A percentile compares a stretch with the other conserved stretches of the same genome.
Evolutionary conservation across 2,329 filamentous ascomycete genomes (phyloP).

Genomic region (Botrytis byssoidea): DNA sequence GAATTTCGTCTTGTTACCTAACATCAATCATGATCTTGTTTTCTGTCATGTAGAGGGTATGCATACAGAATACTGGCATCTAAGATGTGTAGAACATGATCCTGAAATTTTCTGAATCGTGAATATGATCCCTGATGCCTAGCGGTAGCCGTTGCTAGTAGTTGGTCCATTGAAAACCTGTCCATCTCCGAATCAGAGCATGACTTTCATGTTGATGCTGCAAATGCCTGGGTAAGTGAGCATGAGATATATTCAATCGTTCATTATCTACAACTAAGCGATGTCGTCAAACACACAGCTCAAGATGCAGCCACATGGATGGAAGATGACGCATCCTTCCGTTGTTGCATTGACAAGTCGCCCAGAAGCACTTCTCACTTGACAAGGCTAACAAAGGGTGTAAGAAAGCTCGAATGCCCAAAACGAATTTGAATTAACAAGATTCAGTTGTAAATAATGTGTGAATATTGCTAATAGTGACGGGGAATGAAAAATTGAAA

Average conservation of each 20-base stretch:
- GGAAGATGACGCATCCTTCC: background rate
- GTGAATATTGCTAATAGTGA: background rate
- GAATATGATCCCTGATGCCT: background rate
- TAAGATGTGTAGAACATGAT: background rate
- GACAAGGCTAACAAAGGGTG: background rate
- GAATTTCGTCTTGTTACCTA: slow-evolving; percentile 45
- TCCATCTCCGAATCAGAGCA: background rate
- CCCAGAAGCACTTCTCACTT: background rate
- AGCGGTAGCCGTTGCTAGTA: background rate
- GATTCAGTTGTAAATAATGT: slow-evolving; percentile 42
- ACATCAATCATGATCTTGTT: slow-evolving; percentile 24
- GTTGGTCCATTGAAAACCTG: background rate
- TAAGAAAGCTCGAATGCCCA: background rate
- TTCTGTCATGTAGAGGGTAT: background rate
- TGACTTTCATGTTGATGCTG: background rate
- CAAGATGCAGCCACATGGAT: background rate
- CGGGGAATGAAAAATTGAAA: background rate
- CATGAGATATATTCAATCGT: background rate
- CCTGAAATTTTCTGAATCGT: background rate
- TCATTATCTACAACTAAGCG: background rate
- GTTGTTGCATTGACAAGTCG: background rate
- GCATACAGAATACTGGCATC: background rate
- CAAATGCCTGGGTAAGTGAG: background rate
- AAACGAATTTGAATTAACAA: slow-evolving; percentile 35
- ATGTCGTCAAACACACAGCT: background rate